These are phyloP conservation scores for Raddia distichophylla DNA, from an alignment of 176 grass and related monocot species.

Conservation along the genomic window DNA sequence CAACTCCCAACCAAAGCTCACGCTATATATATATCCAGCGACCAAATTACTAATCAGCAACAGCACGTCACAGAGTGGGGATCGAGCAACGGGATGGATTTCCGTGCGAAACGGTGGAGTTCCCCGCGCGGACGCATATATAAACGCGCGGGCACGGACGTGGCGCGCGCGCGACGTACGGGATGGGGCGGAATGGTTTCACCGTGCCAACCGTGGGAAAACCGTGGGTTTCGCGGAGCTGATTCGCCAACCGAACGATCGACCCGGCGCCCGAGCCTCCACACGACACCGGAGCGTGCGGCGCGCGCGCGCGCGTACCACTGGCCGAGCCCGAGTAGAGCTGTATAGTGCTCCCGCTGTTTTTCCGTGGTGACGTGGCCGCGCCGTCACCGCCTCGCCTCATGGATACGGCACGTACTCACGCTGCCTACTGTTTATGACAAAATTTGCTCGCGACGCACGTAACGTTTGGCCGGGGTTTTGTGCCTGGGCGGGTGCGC, in stretches of 20 bases:
- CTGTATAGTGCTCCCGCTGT: not conserved
- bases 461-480: too few species aligned
- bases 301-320: not conserved
- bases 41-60: not conserved
- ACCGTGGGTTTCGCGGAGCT: conserved; percentile 18
- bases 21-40: not conserved
- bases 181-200: not conserved
- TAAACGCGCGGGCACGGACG: not conserved
- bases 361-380: conserved; percentile 23
- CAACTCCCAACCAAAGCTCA: too few species aligned
- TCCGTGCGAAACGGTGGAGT: not conserved
- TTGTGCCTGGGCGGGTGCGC: too few species aligned
- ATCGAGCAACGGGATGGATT: not conserved
- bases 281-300: not conserved
- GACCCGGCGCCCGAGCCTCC: too few species aligned
- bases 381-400: not conserved
- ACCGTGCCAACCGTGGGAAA: not conserved
- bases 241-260: too few species aligned
- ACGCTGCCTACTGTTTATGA: not conserved
- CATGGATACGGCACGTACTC: not conserved
- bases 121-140: not conserved
- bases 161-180: conserved; percentile 11
- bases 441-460: not conserved
- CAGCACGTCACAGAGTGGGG: not conserved
- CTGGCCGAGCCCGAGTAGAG: not conserved